Evolutionary conservation across 352 stramenopile species (phyloP), one percentile per base, ranked within the genome.

Genomic region (Phytopythium ostracodes): DNA sequence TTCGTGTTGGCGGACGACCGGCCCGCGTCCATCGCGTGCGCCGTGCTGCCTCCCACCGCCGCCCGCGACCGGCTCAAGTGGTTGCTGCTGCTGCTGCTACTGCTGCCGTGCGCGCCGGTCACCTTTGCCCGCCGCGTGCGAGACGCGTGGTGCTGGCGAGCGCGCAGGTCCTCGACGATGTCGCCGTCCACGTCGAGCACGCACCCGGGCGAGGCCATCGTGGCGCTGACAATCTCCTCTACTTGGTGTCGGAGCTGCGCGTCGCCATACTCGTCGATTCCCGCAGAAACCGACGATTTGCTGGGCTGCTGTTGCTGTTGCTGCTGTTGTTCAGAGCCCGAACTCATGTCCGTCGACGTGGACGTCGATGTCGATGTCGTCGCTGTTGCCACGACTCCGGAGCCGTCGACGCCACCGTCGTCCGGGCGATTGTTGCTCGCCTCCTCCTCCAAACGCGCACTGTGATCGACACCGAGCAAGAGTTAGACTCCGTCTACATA

Each of bases 111-210:
- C 4, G 56, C 51, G 24, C 71, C 58, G 31, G 64, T 66, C 8
- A 67, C 49, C 51, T 63, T 31, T 0, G 42, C 44, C 36, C 67
- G 73, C 1, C 70, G 70, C 20, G 47, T 67, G 22, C 29, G 68
- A 33, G 65, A 59, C 29, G 65, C 22, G 38, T 76, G 65, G 22
- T 88, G 70, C 56, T 90, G 80, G 15, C 82, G 66, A 11, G 73
- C 75, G 17, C 75, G 74, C 2, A 93, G 63, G 51, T 91, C 84
- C n/a, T 81, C 75, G 25, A 93, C 71, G 25, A 93, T 88, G 55
- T 93, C 84, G 0, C 84, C 85, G 44, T 91, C 84, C 12, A 92
- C 73, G 36, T 94, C 84, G 4, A 96, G 63, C 0, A 96, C 62
- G 54, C 84, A 96, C 0, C 87, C 88, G 2, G 84, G 79, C n/a